Evolutionary conservation across 1,139 yeast genomes (phyloP), one percentile per base, ranked within the genome.

Genomic region (Nakaseomyces bracarensis): DNA sequence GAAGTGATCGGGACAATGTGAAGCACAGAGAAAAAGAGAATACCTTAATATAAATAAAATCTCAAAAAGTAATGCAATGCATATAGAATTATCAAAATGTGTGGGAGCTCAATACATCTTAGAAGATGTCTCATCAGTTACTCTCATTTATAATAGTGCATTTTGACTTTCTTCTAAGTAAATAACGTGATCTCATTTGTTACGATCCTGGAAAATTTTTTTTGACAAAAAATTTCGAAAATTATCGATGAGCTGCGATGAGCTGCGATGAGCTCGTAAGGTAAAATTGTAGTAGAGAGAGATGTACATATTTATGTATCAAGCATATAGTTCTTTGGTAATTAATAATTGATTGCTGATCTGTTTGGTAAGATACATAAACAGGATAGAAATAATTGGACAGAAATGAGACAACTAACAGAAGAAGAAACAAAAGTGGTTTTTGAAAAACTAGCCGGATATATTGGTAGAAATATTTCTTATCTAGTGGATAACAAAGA

Each of bases 361-460:
- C 7, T 31, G 16, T 34, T 19, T 19, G 10, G 16, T 18, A 6
- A 34, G 11, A 6, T 34, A 9, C 7, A 30, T 7, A 22, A 22
- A 10, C 25, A 22, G 25, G 10, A 22, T 22, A 22, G 10, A 22
- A 10, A 7, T 7, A 22, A 7, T 22, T 10, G 9, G 10, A 22
- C 25, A 22, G 7, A 7, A 43, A 91, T 91, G 98, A 82, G 98
- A 72, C 86, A 91, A 42, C 75, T 91, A 53, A 91, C 98, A 51
- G 98, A 91, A 64, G 96, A 86, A 64, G 99, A 91, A 63, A 91
- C 98, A 36, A 86, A 84, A 62, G 93, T 83, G 23, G 95, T 91
- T 38, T 91, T 91, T 63, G 98, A 91, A 63, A 91, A 91, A 66
- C 77, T 91, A 45, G 96, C 97, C 49, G 91, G 84, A 64, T 93